phyloP scores from a whole-genome alignment of 805 yeast species.

The Vanderwaltozyma polyspora region DNA sequence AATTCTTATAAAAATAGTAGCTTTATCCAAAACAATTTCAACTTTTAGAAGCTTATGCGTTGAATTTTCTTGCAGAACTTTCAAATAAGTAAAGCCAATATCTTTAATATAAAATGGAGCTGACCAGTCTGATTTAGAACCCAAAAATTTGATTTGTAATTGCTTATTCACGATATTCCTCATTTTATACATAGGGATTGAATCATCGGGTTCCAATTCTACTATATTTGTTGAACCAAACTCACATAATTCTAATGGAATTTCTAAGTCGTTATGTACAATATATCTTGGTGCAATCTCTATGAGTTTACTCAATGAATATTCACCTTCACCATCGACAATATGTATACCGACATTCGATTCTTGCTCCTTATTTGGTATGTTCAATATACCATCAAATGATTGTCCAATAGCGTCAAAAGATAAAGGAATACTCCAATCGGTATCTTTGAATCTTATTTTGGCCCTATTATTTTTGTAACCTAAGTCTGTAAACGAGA shows the following conservation, averaged over 20 bases:
- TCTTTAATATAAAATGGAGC: conserved; percentile 80
- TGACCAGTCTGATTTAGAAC: conserved; percentile 60
- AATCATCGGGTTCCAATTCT: conserved; percentile 35
- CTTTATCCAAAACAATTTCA: conserved; percentile 66
- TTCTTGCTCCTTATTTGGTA: conserved; percentile 45
- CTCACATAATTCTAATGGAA: conserved; percentile 50
- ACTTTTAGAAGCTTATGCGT: conserved; percentile 64
- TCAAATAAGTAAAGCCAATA: conserved; percentile 69
- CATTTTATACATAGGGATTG: conserved; percentile 54
- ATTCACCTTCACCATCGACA: conserved; percentile 78
- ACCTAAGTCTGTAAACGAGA: conserved; percentile 59
- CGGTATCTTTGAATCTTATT: conserved; percentile 55
- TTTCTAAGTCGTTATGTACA: conserved; percentile 48
- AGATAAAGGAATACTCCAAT: conserved; percentile 62
- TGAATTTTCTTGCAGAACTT: conserved; percentile 49
- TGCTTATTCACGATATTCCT: conserved; percentile 44
- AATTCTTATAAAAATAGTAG: conserved; percentile 68
- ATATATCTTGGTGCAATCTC: conserved; percentile 77
- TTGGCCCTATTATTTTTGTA: conserved; percentile 57
- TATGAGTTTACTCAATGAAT: conserved; percentile 63
- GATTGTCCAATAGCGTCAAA: conserved; percentile 86
- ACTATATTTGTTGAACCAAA: conserved; percentile 49
- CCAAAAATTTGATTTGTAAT: conserved; percentile 46
- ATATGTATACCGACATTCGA: conserved; percentile 66
- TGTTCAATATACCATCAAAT: conserved; percentile 42